Evolutionary conservation across 2,329 filamentous ascomycete genomes (phyloP).

Genomic region (Pyrenochaeta sp.): DNA sequence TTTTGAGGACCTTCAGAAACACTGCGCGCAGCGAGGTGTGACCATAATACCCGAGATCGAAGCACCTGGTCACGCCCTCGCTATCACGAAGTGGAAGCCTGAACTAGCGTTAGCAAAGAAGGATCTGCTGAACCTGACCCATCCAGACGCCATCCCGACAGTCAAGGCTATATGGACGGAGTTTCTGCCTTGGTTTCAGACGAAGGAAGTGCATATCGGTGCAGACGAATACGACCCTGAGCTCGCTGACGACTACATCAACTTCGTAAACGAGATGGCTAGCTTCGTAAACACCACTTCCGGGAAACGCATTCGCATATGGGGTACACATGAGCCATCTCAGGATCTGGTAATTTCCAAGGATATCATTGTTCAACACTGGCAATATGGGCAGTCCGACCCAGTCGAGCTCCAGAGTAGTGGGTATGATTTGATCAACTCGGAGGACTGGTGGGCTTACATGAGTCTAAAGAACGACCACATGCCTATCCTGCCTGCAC

Average conservation of each 20-base stretch:
- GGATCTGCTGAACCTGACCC: constrained; percentile 47
- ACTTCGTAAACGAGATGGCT: constrained; percentile 49
- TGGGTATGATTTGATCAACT: constrained; percentile 56
- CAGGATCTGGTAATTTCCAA: constrained; percentile 49
- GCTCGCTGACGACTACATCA: constrained; percentile 49
- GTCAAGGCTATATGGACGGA: constrained; percentile 49
- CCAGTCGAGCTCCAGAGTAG: constrained; percentile 51
- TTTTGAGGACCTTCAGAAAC: constrained; percentile 47
- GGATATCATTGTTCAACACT: constrained; percentile 57
- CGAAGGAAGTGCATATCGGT: constrained; percentile 50
- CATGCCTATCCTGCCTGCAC: constrained; percentile 56
- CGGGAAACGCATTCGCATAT: constrained; percentile 45
- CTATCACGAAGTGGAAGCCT: constrained; percentile 52
- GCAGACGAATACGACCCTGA: constrained; percentile 49
- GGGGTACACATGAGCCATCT: constrained; percentile 57
- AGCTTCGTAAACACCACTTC: constrained; percentile 42
- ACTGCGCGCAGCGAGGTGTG: constrained; percentile 47
- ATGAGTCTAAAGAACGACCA: constrained; percentile 64
- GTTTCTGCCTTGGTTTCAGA: constrained; percentile 51
- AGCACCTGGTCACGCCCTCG: constrained; percentile 47
- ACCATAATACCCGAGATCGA: constrained; percentile 51
- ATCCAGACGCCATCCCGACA: constrained; percentile 48
- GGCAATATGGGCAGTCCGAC: constrained; percentile 60
- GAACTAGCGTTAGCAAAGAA: constrained; percentile 48
- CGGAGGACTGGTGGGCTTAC: constrained; percentile 63